Evolutionary conservation across 345 rosid species (phyloP).

Genomic region (Microcos paniculata): DNA sequence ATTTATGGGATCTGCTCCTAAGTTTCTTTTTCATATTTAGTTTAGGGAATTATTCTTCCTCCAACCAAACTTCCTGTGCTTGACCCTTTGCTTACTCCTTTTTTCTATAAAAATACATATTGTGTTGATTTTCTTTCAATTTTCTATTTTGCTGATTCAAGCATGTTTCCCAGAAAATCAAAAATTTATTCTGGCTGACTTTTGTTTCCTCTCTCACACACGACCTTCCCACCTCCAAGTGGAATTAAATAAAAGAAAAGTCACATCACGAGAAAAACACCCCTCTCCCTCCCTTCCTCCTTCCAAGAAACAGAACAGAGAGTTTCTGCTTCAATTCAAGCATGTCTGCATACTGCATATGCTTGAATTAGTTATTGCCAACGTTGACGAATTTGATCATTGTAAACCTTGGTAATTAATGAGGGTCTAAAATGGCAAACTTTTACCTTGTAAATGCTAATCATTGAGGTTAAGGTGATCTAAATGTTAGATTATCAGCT

Average conservation of each 20-base stretch:
- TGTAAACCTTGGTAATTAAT: neutral
- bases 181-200: neutral
- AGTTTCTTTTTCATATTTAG: neutral
- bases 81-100: neutral
- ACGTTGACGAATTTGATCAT: neutral
- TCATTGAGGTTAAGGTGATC: neutral
- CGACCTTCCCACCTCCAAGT: conserved; percentile 19
- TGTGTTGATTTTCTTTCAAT: neutral
- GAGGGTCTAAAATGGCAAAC: neutral
- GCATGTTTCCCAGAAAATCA: neutral
- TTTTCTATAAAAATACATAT: neutral
- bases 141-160: neutral
- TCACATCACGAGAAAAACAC: neutral
- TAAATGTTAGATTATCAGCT: neutral
- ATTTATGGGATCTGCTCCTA: neutral
- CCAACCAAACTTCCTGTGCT: neutral
- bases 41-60: neutral
- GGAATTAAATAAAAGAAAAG: conserved; percentile 10
- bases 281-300: neutral
- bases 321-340: neutral
- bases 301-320: neutral
- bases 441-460: neutral
- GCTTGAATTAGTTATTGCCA: neutral
- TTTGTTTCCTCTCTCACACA: neutral
- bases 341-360: neutral